Evolutionary conservation across 352 stramenopile genomes (phyloP).

Genomic region (Phytophthora nicotianae): DNA sequence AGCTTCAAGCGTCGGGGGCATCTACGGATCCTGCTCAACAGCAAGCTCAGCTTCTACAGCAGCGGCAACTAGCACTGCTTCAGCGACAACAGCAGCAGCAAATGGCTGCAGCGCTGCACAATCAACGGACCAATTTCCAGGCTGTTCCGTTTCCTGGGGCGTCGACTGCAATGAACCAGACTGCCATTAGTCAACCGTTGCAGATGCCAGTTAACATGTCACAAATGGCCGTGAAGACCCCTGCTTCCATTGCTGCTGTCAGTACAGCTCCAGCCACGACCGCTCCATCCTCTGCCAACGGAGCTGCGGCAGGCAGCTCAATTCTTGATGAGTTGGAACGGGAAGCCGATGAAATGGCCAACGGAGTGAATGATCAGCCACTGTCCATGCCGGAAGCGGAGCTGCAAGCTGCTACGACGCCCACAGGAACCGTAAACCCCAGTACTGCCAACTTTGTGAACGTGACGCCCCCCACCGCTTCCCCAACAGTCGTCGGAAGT

Average conservation of each 20-base stretch:
- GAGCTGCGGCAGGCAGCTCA: slow-evolving; percentile 50
- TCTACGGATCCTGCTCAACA: slow-evolving; percentile 43
- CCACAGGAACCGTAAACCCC: slow-evolving; percentile 33
- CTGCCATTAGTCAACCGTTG: slow-evolving; percentile 47
- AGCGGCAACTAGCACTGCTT: slow-evolving; percentile 65
- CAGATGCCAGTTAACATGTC: slow-evolving; percentile 65
- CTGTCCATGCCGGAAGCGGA: slow-evolving; percentile 86
- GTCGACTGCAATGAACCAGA: slow-evolving; percentile 37
- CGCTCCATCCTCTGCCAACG: slow-evolving; percentile 19
- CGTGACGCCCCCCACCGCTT: slow-evolving; percentile 24
- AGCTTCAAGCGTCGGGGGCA: slow-evolving; percentile 47
- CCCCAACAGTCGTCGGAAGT: slow-evolving; percentile 22
- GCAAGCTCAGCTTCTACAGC: slow-evolving; percentile 57
- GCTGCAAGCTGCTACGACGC: slow-evolving; percentile 53
- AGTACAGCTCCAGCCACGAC: slow-evolving; percentile 25
- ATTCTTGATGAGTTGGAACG: slow-evolving; percentile 88
- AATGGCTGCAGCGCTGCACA: slow-evolving; percentile 76
- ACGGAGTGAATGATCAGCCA: slow-evolving; percentile 78
- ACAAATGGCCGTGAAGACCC: slow-evolving; percentile 37
- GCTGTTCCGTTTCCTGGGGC: slow-evolving; percentile 62
- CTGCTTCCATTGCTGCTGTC: slow-evolving; percentile 26
- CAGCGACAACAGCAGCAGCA: slow-evolving; percentile 77
- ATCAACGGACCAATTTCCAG: slow-evolving; percentile 64
- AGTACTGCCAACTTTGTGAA: slow-evolving; percentile 37
- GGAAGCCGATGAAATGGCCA: slow-evolving; percentile 88